phyloP scores from a whole-genome alignment of 2,329 filamentous ascomycete genomes.

The Phaeosphaeriaceae sp. region DNA sequence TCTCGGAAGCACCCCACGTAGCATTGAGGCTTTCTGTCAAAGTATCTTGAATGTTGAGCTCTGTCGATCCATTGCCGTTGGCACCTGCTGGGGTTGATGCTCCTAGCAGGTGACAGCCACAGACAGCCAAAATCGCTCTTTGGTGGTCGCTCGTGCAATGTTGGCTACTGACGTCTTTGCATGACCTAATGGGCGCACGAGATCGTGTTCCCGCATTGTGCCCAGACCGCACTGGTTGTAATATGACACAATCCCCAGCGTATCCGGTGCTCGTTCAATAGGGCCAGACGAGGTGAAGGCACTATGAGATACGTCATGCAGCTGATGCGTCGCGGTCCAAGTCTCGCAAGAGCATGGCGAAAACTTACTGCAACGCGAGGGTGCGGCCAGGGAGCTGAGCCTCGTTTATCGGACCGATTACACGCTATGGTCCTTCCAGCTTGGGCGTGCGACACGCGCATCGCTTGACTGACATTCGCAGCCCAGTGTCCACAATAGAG shows the following conservation, averaged over 20 bases:
- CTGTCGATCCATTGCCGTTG: neutral
- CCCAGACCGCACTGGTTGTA: constrained; percentile 7
- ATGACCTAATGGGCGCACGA: constrained; percentile 21
- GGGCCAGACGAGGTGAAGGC: neutral
- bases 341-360: constrained; percentile 14
- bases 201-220: constrained; percentile 21
- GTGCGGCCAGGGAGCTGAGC: constrained; percentile 32
- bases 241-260: constrained; percentile 2
- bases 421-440: constrained; percentile 33
- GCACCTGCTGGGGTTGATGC: neutral
- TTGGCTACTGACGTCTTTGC: neutral
- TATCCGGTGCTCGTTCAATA: neutral
- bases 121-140: neutral
- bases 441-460: constrained; percentile 32
- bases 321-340: neutral
- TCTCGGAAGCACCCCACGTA: neutral
- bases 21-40: neutral
- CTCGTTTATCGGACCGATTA: constrained; percentile 41
- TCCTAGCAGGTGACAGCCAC: neutral
- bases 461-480: constrained; percentile 24
- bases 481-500: constrained; percentile 25
- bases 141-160: neutral
- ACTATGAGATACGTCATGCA: constrained; percentile 25
- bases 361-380: constrained; percentile 30
- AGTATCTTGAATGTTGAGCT: neutral